Conservation (phyloP, 345 rosid genomes). For the Hibiscus mutabilis region DNA sequence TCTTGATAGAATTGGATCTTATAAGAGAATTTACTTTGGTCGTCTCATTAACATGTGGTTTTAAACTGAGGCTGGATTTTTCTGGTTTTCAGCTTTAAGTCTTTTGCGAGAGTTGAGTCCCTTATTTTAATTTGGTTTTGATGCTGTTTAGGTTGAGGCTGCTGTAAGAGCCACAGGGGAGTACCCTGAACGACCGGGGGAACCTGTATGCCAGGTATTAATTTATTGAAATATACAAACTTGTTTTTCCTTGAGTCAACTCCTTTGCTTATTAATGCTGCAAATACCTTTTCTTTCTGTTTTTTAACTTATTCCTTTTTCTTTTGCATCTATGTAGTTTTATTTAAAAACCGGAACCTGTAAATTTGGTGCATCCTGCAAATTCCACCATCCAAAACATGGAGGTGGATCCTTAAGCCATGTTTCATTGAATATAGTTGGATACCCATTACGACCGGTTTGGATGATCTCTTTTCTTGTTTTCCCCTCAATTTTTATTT, state of each 20-base stretch:
- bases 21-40: not conserved
- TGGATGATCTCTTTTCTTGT: slow-evolving; percentile 19
- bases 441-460: slow-evolving; percentile 82
- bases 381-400: slow-evolving; percentile 91
- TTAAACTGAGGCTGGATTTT: not conserved
- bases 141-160: slow-evolving; percentile 49
- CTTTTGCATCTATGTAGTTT: slow-evolving; percentile 41
- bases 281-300: not conserved
- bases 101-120: not conserved
- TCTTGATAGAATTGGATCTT: not conserved
- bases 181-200: slow-evolving; percentile 84
- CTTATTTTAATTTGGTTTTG: slow-evolving; percentile 9
- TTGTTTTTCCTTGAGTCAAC: not conserved
- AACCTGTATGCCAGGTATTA: slow-evolving; percentile 72
- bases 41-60: not conserved
- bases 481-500: not conserved
- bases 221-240: not conserved
- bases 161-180: slow-evolving; percentile 76
- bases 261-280: not conserved
- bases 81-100: not conserved
- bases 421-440: slow-evolving; percentile 56
- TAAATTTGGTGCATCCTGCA: slow-evolving; percentile 96
- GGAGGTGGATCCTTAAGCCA: slow-evolving; percentile 48
- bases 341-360: slow-evolving; percentile 82
- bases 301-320: not conserved